Evolutionary conservation across 2,329 filamentous ascomycete species (phyloP).

Genomic region (Fusarium hainanense): DNA sequence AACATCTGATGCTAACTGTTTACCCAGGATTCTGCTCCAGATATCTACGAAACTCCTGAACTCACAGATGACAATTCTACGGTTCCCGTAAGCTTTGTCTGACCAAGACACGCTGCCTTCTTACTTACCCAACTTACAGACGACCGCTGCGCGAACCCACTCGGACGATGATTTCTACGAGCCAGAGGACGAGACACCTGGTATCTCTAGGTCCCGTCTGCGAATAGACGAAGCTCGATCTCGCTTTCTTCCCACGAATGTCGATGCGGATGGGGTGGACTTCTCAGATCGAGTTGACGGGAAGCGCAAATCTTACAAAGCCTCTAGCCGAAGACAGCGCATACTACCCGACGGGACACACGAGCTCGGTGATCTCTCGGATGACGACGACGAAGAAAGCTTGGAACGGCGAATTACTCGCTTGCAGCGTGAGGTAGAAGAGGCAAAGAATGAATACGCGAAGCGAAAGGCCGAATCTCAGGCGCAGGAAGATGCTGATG

Average conservation of each 20-base stretch:
- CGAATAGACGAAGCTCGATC: slow-evolving; percentile 82
- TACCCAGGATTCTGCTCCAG: slow-evolving; percentile 84
- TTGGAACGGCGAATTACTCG: slow-evolving; percentile 83
- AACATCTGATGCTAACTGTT: slow-evolving; percentile 26
- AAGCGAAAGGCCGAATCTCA: slow-evolving; percentile 63
- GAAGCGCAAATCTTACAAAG: slow-evolving; percentile 86
- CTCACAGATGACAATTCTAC: slow-evolving; percentile 91
- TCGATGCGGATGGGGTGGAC: slow-evolving; percentile 83
- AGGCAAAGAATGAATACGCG: slow-evolving; percentile 72
- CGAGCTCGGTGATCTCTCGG: slow-evolving; percentile 79
- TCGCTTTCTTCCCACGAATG: slow-evolving; percentile 78
- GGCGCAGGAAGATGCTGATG: slow-evolving; percentile 60
- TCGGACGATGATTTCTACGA: slow-evolving; percentile 73
- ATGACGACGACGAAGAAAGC: slow-evolving; percentile 77
- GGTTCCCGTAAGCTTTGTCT: slow-evolving; percentile 69
- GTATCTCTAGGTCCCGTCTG: slow-evolving; percentile 80
- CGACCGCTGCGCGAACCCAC: slow-evolving; percentile 65
- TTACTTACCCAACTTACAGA: slow-evolving; percentile 54
- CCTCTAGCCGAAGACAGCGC: slow-evolving; percentile 74
- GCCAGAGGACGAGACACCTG: slow-evolving; percentile 70
- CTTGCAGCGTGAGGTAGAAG: slow-evolving; percentile 83
- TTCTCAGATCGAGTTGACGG: slow-evolving; percentile 89
- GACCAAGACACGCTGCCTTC: not conserved
- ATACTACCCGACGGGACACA: slow-evolving; percentile 71
- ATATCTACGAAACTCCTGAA: slow-evolving; percentile 96